phyloP scores from a whole-genome alignment of 352 stramenopile species.

The Phytophthora pistaciae region DNA sequence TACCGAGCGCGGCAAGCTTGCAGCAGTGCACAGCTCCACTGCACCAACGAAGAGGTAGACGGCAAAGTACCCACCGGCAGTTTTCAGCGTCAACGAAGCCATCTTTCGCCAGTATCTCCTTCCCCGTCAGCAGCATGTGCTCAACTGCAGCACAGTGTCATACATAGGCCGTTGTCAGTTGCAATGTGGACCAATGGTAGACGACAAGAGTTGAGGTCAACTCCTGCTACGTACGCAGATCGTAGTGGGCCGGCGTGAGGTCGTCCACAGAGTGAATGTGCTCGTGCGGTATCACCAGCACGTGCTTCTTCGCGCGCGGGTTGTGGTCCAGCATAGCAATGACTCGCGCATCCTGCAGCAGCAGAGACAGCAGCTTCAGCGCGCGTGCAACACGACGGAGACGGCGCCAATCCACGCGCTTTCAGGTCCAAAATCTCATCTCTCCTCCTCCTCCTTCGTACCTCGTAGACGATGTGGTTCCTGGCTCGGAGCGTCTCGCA shows the following conservation, averaged over 20 bases:
- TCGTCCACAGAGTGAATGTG: slow-evolving; percentile 69
- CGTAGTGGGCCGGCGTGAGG: slow-evolving; percentile 46
- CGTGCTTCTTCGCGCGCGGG: slow-evolving; percentile 57
- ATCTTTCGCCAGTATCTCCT: slow-evolving; percentile 52
- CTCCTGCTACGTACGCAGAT: slow-evolving; percentile 45
- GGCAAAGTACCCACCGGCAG: slow-evolving; percentile 35
- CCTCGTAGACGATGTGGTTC: slow-evolving; percentile 72
- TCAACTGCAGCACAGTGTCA: slow-evolving; percentile 38
- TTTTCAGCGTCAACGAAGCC: slow-evolving; percentile 43
- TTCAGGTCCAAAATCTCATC: not conserved
- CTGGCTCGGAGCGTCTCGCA: slow-evolving; percentile 52
- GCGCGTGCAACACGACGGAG: not conserved
- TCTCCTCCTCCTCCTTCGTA: slow-evolving; percentile 6
- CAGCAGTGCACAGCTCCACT: not conserved
- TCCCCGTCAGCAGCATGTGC: slow-evolving; percentile 67
- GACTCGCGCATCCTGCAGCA: slow-evolving; percentile 60
- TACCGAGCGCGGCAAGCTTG: not conserved
- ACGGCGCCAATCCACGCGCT: not conserved
- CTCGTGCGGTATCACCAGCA: slow-evolving; percentile 71
- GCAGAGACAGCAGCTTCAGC: not conserved
- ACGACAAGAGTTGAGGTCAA: not conserved
- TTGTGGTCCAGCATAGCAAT: slow-evolving; percentile 71
- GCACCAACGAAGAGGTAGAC: not conserved
- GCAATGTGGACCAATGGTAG: not conserved
- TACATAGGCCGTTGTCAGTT: not conserved